phyloP scores from a whole-genome alignment of 2,329 filamentous ascomycete genomes.

The Pseudopithomyces chartarum region DNA sequence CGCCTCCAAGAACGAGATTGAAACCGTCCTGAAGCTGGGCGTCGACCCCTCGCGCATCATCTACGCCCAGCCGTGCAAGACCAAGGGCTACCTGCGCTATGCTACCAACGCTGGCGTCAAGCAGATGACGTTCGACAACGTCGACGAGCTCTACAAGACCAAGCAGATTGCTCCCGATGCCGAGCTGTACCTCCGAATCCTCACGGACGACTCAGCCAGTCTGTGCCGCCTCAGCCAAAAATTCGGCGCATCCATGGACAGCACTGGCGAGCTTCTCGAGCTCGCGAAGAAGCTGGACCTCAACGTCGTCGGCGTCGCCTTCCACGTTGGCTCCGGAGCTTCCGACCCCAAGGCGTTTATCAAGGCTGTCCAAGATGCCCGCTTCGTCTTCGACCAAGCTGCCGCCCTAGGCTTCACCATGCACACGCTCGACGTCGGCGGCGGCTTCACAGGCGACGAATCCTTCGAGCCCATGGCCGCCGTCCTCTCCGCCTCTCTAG shows the following conservation, averaged over 20 bases:
- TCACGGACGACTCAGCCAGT: slow-evolving; percentile 94
- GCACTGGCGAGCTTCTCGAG: slow-evolving; percentile 75
- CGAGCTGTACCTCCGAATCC: slow-evolving; percentile 90
- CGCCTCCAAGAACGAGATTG: slow-evolving; percentile 96
- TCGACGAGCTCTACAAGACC: slow-evolving; percentile 97
- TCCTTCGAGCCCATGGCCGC: slow-evolving; percentile 90
- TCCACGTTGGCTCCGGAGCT: slow-evolving; percentile 96
- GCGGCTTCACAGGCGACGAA: slow-evolving; percentile 89
- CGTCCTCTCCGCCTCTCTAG: slow-evolving; percentile 78
- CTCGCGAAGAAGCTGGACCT: slow-evolving; percentile 82
- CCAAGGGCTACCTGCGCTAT: slow-evolving; percentile 94
- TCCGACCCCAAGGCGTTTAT: slow-evolving; percentile 90
- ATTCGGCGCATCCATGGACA: slow-evolving; percentile 89
- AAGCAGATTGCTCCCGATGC: slow-evolving; percentile 88
- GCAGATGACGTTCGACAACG: slow-evolving; percentile 99
- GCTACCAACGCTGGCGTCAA: slow-evolving; percentile 83
- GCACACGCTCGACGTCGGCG: slow-evolving; percentile 90
- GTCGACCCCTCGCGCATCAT: slow-evolving; percentile 91
- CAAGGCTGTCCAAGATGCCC: slow-evolving; percentile 88
- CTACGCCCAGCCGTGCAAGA: slow-evolving; percentile 99
- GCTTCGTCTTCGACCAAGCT: slow-evolving; percentile 86
- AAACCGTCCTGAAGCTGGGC: slow-evolving; percentile 83
- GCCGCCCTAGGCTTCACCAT: slow-evolving; percentile 75
- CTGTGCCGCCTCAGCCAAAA: slow-evolving; percentile 96
- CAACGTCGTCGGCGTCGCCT: slow-evolving; percentile 93